Base-by-base conservation (phyloP, 2,329 filamentous ascomycete species). In the Aspergillus novoparasiticus region DNA sequence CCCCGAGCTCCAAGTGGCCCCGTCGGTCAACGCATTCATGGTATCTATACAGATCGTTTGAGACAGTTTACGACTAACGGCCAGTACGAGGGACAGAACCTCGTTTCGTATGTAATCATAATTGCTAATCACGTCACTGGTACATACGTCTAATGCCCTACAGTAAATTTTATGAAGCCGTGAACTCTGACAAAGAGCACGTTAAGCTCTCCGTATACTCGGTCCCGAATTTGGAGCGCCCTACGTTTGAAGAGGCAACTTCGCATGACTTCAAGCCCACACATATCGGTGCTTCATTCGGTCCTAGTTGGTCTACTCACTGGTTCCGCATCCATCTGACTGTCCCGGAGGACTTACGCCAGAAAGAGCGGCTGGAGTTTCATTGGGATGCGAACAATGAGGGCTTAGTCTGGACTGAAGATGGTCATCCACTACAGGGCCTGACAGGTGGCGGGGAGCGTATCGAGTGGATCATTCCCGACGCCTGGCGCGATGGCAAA, bases 371-470 rank as follows among this genome's bases (percentile, higher is more conserved):
- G 54, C 84, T 99, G n/a, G 94, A 98, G 79, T 89, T 98, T 62
- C 93, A 97, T 72, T 99, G 95, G 94, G 94, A 99, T 79, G 90
- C 91, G 43, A 90, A 92, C 81, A 96, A 93, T 70, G 95, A 99
- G 80, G 95, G 92, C n/a, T 82, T 98, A 78, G 87, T 99, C 51
- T 99, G 94, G 93, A 91, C 90, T 0, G 88, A 94, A 64, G 87
- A 96, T 66, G 95, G 95, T n/a, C 87, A 91, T 64, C 93, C 94
- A 3, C 83, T 97, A 34, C 95, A 99, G 78, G 95, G 95, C 16
- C 81, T 99, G 71, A 97, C 94, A 0, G 95, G 95, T 21, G 90
- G 90, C 60, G 92, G 92, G 46, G 95, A 99, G 73, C 87, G 95
- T 59, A 86, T 89, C 19, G 93, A 98, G 79, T 99, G 94, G 94